phyloP scores from a whole-genome alignment of 1,284 basidiomycete species.

The Termitomyces sp. region DNA sequence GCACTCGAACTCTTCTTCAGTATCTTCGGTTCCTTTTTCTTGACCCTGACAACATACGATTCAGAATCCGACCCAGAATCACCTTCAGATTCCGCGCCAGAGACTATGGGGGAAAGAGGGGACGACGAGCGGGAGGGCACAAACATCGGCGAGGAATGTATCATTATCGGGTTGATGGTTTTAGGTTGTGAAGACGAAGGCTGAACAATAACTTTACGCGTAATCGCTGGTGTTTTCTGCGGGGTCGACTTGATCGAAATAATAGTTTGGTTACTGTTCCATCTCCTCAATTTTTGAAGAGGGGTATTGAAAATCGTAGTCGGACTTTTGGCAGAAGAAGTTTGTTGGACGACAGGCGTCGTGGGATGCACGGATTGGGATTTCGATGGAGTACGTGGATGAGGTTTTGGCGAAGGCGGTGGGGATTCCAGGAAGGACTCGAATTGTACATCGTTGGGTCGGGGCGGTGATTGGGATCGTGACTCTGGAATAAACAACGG shows the following conservation, averaged over 20 bases:
- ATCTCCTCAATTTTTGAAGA: background rate
- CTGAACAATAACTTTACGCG: background rate
- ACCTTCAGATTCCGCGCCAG: background rate
- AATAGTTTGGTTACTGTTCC: background rate
- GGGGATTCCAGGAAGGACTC: background rate
- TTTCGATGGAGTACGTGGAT: background rate
- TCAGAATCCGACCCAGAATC: constrained; percentile 2
- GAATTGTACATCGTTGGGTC: background rate
- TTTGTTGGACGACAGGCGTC: background rate
- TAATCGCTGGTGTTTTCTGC: background rate
- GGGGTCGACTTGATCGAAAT: background rate
- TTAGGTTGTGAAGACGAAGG: background rate
- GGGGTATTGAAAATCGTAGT: background rate
- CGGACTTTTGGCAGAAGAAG: background rate
- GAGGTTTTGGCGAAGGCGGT: background rate
- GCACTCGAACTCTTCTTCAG: background rate
- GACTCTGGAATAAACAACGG: constrained; percentile 4
- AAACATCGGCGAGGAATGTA: background rate
- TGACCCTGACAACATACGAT: background rate
- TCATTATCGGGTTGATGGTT: background rate
- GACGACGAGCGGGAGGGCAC: constrained; percentile 15
- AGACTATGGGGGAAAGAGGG: constrained; percentile 9
- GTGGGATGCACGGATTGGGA: background rate
- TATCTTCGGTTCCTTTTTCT: constrained; percentile 4
- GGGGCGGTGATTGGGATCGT: background rate